Conservation (phyloP, 768 basidiomycete species). For the Lactarius evosmus region DNA sequence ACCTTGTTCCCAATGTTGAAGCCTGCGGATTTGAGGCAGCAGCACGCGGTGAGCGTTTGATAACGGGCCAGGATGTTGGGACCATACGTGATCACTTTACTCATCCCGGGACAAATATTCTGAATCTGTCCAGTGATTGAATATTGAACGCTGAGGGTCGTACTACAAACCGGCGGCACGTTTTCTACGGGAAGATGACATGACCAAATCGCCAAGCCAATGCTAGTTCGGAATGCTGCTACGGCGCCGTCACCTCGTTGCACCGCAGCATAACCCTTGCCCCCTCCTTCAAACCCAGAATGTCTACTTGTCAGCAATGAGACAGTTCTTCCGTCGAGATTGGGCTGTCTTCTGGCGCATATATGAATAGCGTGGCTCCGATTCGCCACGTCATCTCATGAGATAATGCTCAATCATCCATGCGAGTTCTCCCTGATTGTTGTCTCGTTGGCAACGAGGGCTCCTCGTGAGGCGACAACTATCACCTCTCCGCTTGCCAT, state of each 20-base stretch:
- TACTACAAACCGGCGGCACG: background rate
- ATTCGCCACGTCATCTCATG: background rate
- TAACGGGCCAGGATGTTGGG: background rate
- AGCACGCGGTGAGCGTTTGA: background rate
- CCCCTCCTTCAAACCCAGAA: background rate
- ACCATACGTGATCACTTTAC: background rate
- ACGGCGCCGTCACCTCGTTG: background rate
- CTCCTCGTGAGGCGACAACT: background rate
- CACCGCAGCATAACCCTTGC: background rate
- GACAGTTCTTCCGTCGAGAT: background rate
- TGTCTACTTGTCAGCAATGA: background rate
- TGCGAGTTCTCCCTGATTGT: background rate
- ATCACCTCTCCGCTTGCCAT: background rate
- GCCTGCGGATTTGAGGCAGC: background rate
- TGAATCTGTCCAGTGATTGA: background rate
- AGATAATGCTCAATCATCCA: background rate
- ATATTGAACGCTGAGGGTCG: background rate
- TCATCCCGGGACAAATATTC: background rate
- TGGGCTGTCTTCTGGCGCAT: too few species aligned
- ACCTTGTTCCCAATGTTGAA: background rate
- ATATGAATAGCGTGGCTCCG: background rate
- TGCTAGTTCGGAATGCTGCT: background rate
- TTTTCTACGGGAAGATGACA: background rate
- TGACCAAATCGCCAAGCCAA: background rate
- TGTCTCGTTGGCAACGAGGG: background rate